These are phyloP conservation scores for Cucurbita ficifolia DNA, from an alignment of 306 rosid genomes.

Conservation along the genomic window DNA sequence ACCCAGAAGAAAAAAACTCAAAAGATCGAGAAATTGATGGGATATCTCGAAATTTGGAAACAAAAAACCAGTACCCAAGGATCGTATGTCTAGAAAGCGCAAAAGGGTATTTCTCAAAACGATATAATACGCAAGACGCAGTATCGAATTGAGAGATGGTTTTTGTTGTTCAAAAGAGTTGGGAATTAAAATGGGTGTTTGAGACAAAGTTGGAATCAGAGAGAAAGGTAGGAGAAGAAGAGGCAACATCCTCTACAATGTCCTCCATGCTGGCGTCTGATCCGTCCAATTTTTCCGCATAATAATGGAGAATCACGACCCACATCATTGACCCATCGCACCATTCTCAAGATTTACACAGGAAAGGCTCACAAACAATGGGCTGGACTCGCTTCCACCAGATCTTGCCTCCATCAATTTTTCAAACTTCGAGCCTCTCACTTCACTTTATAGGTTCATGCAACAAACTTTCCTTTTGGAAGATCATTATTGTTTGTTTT, in stretches of 20 bases:
- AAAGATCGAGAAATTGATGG: background rate
- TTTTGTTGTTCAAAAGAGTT: slow-evolving; percentile 18
- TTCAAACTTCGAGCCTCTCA: background rate
- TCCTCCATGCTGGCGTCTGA: slow-evolving; percentile 3
- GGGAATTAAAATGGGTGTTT: slow-evolving; percentile 25
- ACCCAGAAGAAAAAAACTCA: slow-evolving; percentile 12
- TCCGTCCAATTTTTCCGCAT: background rate
- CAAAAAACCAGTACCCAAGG: background rate
- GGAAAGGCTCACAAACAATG: background rate
- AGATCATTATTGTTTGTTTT: too few species aligned
- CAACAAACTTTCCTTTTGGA: too few species aligned
- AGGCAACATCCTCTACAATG: slow-evolving; percentile 1
- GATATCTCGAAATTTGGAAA: background rate
- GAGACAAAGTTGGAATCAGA: slow-evolving; percentile 56
- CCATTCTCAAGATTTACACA: background rate
- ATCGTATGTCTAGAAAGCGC: slow-evolving; percentile 1
- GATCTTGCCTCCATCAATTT: background rate
- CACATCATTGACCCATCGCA: background rate
- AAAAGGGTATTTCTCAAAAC: background rate
- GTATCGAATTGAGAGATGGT: slow-evolving; percentile 17
- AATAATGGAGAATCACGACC: slow-evolving; percentile 1
- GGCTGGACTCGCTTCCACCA: background rate
- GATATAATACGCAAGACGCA: slow-evolving; percentile 6
- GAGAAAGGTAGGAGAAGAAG: background rate
- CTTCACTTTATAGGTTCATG: background rate